A percentile compares a stretch with the other conserved stretches of the same genome.
phyloP scores from a whole-genome alignment of 345 rosid species.

The Eucalyptus albens region DNA sequence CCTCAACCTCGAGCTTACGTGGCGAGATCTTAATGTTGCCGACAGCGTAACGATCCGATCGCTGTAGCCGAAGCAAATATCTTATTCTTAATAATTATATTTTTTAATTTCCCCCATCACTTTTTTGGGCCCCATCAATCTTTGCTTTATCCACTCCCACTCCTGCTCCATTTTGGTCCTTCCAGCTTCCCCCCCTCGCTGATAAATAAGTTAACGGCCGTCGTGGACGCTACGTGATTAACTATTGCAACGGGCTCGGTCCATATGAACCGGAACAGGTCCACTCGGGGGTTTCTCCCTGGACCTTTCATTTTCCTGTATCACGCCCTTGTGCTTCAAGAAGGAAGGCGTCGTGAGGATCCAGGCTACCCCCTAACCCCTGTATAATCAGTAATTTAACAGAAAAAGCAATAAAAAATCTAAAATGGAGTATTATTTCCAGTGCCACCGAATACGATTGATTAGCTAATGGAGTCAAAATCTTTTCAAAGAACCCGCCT shows the following conservation, averaged over 20 bases:
- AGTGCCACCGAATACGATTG: too few species aligned
- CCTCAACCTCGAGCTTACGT: background rate
- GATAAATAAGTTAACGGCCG: background rate
- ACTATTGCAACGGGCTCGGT: background rate
- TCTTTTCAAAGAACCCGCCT: too few species aligned
- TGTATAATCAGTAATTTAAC: too few species aligned
- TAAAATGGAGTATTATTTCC: too few species aligned
- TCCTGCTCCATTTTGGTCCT: background rate
- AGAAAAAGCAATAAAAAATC: too few species aligned
- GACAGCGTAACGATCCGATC: background rate
- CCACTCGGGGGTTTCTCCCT: accelerated
- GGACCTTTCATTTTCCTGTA: too few species aligned
- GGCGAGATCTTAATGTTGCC: background rate
- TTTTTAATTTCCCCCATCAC: accelerated
- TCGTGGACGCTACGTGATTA: background rate
- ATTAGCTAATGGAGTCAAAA: too few species aligned
- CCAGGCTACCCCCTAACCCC: too few species aligned
- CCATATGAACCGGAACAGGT: background rate
- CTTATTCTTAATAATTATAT: accelerated
- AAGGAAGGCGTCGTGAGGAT: too few species aligned
- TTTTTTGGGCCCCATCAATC: background rate
- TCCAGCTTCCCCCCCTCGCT: background rate
- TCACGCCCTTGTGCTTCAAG: accelerated
- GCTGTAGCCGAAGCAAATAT: background rate
- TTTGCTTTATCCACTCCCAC: background rate